These are phyloP conservation scores for Hypocreales sp. DNA, from an alignment of 2,329 filamentous ascomycete genomes.

Conservation along the genomic window DNA sequence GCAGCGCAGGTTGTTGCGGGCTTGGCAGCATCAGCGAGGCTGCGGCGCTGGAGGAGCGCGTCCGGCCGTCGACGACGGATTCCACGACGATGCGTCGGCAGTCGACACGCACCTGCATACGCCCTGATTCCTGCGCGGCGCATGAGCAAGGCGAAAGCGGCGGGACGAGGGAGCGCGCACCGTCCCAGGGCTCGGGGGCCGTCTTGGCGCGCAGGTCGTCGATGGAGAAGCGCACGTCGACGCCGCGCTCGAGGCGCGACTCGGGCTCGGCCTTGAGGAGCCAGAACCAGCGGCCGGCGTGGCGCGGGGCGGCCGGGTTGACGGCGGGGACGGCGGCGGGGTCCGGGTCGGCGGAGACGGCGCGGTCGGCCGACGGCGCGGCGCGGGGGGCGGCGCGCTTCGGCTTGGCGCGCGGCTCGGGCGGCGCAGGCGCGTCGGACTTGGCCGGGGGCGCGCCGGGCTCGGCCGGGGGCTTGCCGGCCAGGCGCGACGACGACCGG, in stretches of 20 bases:
- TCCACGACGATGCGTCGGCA: too few relatives aligned
- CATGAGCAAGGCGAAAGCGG: neutral
- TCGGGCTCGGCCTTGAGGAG: conserved; percentile 83
- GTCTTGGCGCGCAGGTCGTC: conserved; percentile 64
- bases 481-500: too few relatives aligned
- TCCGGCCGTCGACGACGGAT: too few relatives aligned
- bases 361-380: neutral
- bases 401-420: conserved; percentile 1
- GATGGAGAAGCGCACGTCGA: conserved; percentile 87
- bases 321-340: conserved; percentile 17
- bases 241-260: conserved; percentile 68
- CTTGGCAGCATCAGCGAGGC: too few relatives aligned
- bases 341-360: conserved; percentile 13
- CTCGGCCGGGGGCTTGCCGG: too few relatives aligned
- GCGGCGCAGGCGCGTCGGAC: too few relatives aligned
- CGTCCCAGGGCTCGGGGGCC: conserved; percentile 82
- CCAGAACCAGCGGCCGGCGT: conserved; percentile 46
- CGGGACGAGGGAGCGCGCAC: conserved; percentile 28
- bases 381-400: too few relatives aligned
- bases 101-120: conserved; percentile 28
- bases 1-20: conserved; percentile 74
- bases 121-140: conserved; percentile 27
- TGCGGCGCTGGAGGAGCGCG: too few relatives aligned
- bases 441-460: too few relatives aligned
- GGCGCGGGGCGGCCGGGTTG: conserved; percentile 22